phyloP scores from a whole-genome alignment of 2,329 filamentous ascomycete genomes.

The Trichophaea hybrida region DNA sequence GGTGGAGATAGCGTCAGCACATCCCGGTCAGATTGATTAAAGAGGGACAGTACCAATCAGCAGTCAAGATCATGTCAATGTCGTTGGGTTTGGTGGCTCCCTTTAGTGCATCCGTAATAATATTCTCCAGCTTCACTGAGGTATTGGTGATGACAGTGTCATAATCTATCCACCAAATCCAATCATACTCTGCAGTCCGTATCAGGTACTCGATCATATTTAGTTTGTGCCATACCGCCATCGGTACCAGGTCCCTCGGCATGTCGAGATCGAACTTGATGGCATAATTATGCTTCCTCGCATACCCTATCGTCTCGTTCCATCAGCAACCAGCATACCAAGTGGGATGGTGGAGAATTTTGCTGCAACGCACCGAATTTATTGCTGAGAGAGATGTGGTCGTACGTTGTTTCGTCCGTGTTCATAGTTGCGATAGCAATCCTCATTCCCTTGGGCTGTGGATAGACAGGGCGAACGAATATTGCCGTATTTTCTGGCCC shows the following conservation, averaged over 20 bases:
- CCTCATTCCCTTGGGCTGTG: background rate
- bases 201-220: conserved; percentile 4
- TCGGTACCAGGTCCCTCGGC: conserved; percentile 16
- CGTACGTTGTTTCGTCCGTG: conserved; percentile 2
- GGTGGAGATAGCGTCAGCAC: background rate
- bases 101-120: conserved; percentile 30
- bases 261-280: conserved; percentile 32
- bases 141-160: conserved; percentile 34
- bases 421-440: conserved; percentile 1
- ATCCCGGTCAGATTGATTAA: background rate
- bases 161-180: conserved; percentile 35
- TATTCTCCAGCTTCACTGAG: conserved; percentile 29
- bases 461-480: background rate
- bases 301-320: conserved; percentile 28
- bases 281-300: conserved; percentile 32
- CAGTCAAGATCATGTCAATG: conserved; percentile 31
- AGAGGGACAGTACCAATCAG: conserved; percentile 27
- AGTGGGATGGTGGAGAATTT: background rate
- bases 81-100: conserved; percentile 17
- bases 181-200: conserved; percentile 29
- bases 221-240: conserved; percentile 16
- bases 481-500: background rate
- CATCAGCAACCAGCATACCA: background rate
- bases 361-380: background rate
- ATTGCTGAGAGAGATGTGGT: background rate